phyloP scores from a whole-genome alignment of 2,329 filamentous ascomycete species.

The Talaromyces sp. region DNA sequence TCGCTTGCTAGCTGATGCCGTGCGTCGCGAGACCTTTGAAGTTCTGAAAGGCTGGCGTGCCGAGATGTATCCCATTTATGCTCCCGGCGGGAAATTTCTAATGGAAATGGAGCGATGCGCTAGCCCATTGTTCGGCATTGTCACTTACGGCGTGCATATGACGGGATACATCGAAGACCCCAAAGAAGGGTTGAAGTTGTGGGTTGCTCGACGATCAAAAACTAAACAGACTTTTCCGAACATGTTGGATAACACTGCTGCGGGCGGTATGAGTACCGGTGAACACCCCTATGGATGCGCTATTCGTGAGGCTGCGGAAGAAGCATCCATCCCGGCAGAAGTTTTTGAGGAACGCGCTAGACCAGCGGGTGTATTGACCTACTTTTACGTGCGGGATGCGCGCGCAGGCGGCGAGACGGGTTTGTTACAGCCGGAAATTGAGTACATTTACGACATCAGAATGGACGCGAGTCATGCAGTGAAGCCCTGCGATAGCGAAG shows the following conservation, averaged over 20 bases:
- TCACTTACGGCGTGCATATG: constrained; percentile 79
- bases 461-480: constrained; percentile 66
- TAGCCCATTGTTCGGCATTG: constrained; percentile 68
- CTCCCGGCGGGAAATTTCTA: constrained; percentile 54
- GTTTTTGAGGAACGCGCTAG: constrained; percentile 62
- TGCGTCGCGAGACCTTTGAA: constrained; percentile 66
- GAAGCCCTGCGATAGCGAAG: constrained; percentile 81
- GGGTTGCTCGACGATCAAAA: constrained; percentile 74
- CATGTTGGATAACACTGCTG: constrained; percentile 95
- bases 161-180: constrained; percentile 62
- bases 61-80: constrained; percentile 77
- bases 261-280: constrained; percentile 76
- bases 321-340: constrained; percentile 72
- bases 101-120: constrained; percentile 76
- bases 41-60: constrained; percentile 76
- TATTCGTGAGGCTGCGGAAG: constrained; percentile 82
- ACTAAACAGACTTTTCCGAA: constrained; percentile 82
- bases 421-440: constrained; percentile 82
- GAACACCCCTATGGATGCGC: constrained; percentile 79
- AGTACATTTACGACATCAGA: constrained; percentile 88
- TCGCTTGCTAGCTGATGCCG: constrained; percentile 64
- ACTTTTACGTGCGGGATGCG: constrained; percentile 75
- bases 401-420: constrained; percentile 75
- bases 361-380: constrained; percentile 70
- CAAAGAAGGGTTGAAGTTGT: constrained; percentile 65